Evolutionary conservation across 2,329 filamentous ascomycete species (phyloP).

Genomic region (Lachnellula hyalina): DNA sequence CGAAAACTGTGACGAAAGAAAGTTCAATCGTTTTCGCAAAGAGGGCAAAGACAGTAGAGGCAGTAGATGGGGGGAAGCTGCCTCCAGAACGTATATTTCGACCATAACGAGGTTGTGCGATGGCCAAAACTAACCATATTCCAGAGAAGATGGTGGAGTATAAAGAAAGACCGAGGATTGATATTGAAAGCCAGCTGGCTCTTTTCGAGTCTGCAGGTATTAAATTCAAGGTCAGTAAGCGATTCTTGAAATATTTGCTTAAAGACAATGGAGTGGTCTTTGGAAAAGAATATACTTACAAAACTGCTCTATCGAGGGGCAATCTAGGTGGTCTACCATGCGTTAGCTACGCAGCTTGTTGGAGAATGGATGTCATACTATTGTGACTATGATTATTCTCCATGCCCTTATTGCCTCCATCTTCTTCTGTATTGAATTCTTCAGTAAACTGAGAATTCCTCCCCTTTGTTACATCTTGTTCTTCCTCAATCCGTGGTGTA

Average conservation of each 20-base stretch:
- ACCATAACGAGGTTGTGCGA: constrained; percentile 58
- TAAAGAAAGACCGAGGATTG: constrained; percentile 32
- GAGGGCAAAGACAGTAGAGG: constrained; percentile 59
- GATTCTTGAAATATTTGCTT: no score
- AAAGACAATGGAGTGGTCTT: no score
- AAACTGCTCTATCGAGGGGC: constrained; percentile 3
- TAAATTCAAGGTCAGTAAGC: no score
- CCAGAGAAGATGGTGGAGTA: constrained; percentile 59
- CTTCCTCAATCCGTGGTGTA: constrained; percentile 1
- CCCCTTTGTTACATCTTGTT: background rate
- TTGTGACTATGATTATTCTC: constrained; percentile 4
- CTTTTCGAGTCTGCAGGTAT: background rate
- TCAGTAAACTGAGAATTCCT: background rate
- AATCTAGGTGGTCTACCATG: background rate
- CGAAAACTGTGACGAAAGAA: constrained; percentile 70
- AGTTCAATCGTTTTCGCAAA: constrained; percentile 72
- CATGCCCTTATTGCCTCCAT: background rate
- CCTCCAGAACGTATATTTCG: constrained; percentile 46
- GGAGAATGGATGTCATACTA: background rate
- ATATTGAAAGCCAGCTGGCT: constrained; percentile 3
- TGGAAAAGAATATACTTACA: background rate
- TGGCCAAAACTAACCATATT: constrained; percentile 58
- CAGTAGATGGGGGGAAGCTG: constrained; percentile 52
- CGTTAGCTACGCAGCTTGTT: background rate
- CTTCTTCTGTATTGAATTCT: background rate